Evolutionary conservation across 2,329 filamentous ascomycete genomes (phyloP), one percentile per base, ranked within the genome.

Genomic region (Cercospora zeina): DNA sequence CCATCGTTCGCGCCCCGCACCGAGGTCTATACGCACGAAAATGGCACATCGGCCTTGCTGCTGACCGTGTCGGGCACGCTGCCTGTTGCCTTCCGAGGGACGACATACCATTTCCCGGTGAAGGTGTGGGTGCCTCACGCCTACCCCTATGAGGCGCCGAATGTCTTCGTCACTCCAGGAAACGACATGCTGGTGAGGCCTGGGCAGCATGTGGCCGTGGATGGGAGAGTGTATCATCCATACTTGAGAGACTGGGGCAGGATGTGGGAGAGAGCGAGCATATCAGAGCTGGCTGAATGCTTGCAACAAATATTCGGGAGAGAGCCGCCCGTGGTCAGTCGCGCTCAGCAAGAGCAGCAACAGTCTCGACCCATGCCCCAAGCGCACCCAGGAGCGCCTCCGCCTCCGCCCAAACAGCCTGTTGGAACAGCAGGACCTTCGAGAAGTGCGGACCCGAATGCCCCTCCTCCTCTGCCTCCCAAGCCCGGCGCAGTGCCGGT

Each of bases 21-120:
- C 64, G 93, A 97, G 76, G 93, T 97, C 56, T 96, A 97, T 78
- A 97, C 93, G 60, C 96, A 93, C 75, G 89, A 96, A 70, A 90
- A 90, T 81, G 95, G 95, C 71, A 81, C 84, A 67, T 93, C 92
- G 11, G 90, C 92, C 54, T 85, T 99, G 31, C 87, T 99, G 59
- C 82, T 99, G 54, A 90, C 91, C 69, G 83, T 99, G 58, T 86
- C 86, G 39, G 95, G 95, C 68, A 97, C 93, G 3, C 79, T 99
- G 37, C 93, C 95, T n/a, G 93, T 96, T 63, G 82, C 84, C 69
- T 99, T 97, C 78, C 88, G 93, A 71, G 93, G 93, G 72, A 88
- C 86, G 30, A 89, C 87, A 4, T 99, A 97, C 77, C 86, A 91
- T 67, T 97, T 97, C 71, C 95, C 95, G 21, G 81, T 99, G 67